Base-by-base conservation (phyloP, 208 protist genomes). In the Acanthamoeba royreba region DNA sequence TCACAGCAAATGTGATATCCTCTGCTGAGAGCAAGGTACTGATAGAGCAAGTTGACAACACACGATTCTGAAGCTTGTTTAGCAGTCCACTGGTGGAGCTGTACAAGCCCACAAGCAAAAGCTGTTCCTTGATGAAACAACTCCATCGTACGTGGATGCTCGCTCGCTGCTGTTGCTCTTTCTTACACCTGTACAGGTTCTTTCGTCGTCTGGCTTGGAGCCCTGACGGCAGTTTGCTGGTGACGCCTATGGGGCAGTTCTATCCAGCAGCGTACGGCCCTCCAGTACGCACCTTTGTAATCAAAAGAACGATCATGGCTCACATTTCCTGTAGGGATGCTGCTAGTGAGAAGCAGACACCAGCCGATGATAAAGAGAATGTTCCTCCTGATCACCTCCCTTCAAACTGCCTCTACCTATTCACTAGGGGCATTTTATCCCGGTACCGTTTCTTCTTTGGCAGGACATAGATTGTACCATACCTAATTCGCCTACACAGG, bases 201-300 rank as follows among this genome's bases (percentile, higher is more conserved):
- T 89, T 89, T 43, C 83, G 83, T 33, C 83, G 83, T 31, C 25
- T 89, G 83, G 83, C 83, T 69, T 89, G 83, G 83, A 89, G 52
- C 52, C 52, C 66, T 17, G 83, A 89, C 38, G 83, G 83, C 31
- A 69, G 52, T 45, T 38, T 89, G 83, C 25, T 89, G 83, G 52
- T 89, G 35, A 89, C 83, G 38, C 83, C 83, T 0, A 89, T 66
- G 53, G 83, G 52, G 33, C 83, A 89, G 53, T 89, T 89, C 53
- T 66, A 89, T 5, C 28, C 63, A 40, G 9, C 63, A 40, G 8
- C 63, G 11, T n/a, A 8, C 13, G 15, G 40, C 42, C 15, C 31
- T 40, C 5, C 42, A 8, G 72, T 83, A 8, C 43, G 28, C 4
- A 38, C 43, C 25, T 5, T 45, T n/a, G n/a, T n/a, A n/a, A n/a